Conservation (phyloP, 2,329 filamentous ascomycete genomes). For the Ceratocystis albifundus region DNA sequence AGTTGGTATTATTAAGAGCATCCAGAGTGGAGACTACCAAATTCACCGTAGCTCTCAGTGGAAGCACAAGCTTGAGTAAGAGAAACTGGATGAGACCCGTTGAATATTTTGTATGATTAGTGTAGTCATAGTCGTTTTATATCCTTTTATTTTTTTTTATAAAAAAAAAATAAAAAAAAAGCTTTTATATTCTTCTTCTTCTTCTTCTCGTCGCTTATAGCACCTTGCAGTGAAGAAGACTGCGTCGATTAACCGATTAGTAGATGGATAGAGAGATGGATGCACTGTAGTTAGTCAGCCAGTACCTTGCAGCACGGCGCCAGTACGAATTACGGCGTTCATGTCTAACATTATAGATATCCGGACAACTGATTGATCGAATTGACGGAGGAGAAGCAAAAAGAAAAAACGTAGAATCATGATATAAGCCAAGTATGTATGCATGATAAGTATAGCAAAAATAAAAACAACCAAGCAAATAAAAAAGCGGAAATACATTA, state of each 20-base stretch:
- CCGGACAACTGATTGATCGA: neutral
- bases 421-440: conserved; percentile 9
- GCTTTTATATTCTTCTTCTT: neutral
- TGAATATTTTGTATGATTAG: neutral
- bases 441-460: conserved; percentile 7
- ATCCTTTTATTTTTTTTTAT: neutral
- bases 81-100: neutral
- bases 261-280: too few species aligned
- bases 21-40: conserved; percentile 45
- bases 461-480: conserved; percentile 14
- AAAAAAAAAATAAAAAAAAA: neutral
- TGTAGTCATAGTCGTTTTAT: neutral
- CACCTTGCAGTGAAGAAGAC: too few species aligned
- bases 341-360: too few species aligned
- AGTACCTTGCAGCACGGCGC: too few species aligned
- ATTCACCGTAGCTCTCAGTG: conserved; percentile 43
- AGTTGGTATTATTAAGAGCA: conserved; percentile 48
- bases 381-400: neutral
- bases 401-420: neutral
- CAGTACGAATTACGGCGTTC: too few species aligned
- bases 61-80: conserved; percentile 37
- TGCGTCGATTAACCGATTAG: too few species aligned
- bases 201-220: too few species aligned
- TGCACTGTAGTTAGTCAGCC: too few species aligned
- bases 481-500: conserved; percentile 3